Evolutionary conservation across 192 early-diverging fungal genomes (phyloP).

Genomic region (Chytriomyces confervae): DNA sequence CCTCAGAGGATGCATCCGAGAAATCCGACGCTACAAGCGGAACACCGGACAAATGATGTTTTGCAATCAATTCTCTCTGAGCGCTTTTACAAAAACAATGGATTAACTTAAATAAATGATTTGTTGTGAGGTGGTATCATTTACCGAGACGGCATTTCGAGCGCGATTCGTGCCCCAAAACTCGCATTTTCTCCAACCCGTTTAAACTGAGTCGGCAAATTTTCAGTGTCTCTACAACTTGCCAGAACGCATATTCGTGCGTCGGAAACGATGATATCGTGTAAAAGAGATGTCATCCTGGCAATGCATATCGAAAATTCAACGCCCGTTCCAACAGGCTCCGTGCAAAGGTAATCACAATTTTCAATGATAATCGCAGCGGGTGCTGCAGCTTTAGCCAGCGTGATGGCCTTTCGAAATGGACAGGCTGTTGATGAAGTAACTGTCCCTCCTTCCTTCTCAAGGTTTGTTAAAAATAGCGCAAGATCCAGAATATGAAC

Average conservation of each 20-base stretch:
- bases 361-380: conserved; percentile 19
- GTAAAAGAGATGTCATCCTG: background rate
- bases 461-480: background rate
- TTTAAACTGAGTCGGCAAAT: background rate
- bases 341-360: background rate
- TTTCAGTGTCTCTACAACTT: background rate
- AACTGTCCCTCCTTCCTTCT: conserved; percentile 1
- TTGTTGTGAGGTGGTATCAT: background rate
- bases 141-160: conserved; percentile 7
- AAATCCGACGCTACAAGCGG: too few relatives aligned
- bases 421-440: background rate
- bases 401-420: conserved; percentile 19
- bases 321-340: background rate
- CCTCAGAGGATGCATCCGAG: too few relatives aligned
- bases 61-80: too few relatives aligned
- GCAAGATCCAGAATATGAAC: conserved; percentile 10
- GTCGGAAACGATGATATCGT: too few relatives aligned
- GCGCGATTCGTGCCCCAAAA: background rate
- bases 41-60: too few relatives aligned
- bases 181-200: background rate
- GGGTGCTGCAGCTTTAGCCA: conserved; percentile 5
- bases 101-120: too few relatives aligned
- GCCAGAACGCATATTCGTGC: background rate
- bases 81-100: too few relatives aligned
- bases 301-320: background rate